Conservation (phyloP, 2,329 filamentous ascomycete genomes). For the Harringtonia aguacate region DNA sequence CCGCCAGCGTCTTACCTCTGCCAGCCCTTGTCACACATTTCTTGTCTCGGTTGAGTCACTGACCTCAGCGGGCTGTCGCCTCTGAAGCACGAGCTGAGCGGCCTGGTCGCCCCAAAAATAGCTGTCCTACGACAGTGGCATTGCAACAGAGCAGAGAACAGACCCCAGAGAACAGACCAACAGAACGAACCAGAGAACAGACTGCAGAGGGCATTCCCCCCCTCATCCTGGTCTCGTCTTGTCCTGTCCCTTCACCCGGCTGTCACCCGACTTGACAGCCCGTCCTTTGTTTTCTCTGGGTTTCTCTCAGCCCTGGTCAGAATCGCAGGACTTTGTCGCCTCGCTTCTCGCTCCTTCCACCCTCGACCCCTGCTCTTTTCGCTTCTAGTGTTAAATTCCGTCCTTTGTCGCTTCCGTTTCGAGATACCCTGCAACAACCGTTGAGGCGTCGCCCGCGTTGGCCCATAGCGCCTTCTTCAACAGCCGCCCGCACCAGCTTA, state of each 20-base stretch:
- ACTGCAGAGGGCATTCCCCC: no score
- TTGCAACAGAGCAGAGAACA: no score
- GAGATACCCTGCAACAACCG: neutral
- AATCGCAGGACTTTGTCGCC: neutral
- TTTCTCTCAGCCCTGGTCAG: no score
- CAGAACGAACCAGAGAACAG: no score
- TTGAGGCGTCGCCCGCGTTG: neutral
- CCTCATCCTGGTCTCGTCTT: no score
- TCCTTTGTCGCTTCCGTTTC: neutral
- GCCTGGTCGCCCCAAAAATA: no score
- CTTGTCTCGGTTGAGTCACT: conserved; percentile 16
- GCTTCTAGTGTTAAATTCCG: neutral
- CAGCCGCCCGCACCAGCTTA: neutral
- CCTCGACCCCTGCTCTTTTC: neutral
- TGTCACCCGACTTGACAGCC: no score
- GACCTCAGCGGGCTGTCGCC: conserved; percentile 4
- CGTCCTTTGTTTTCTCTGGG: no score
- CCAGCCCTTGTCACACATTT: conserved; percentile 11
- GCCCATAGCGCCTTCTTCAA: neutral
- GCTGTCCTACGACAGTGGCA: no score
- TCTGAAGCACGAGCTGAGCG: no score
- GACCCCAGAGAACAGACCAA: no score
- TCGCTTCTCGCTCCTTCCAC: neutral
- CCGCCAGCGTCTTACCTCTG: neutral
- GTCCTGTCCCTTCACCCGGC: no score